Evolutionary conservation across 2,329 filamentous ascomycete genomes (phyloP), one percentile per base, ranked within the genome.

Genomic region (Pseudogymnoascus sp.): DNA sequence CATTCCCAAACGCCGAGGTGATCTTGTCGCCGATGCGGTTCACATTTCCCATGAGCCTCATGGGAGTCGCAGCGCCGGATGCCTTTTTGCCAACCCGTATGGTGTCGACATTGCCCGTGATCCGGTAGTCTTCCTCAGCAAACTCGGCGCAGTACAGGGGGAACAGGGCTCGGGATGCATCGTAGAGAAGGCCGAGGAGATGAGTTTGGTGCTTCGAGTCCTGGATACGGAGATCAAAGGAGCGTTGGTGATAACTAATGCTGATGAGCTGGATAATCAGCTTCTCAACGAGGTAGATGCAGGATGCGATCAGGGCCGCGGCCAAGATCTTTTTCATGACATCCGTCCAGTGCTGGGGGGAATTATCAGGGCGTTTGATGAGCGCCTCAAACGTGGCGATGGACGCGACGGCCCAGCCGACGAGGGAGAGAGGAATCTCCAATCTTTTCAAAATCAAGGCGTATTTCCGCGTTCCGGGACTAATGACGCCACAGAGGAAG

Each of bases 121-220:
- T 97, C 71, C 91, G 81, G 73, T 93, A 90, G 75, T 99, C 95
- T 74, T 97, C 95, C 23, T 97, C 90, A 17, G 83, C 81, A 70
- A 99, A 97, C 71, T 97, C 93, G 23, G 80, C 82, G 76, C 92
- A 96, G 78, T 96, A 96, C 77, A 92, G 89, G 26, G 95, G 95
- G 72, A 97, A 99, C 61, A 97, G 80, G 4, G 86, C 83, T 62
- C 92, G 84, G 2, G 93, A 97, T 19, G 93, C 92, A 68, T 97
- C 93, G 74, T 96, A 97, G 63, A 99, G 85, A 31, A 95, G 78
- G 17, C 90, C 87, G 1, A 99, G 80, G 2, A 97, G 83, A 71
- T 86, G 83, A 59, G 97, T 84, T 68, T 93, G 90, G 64, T 85
- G 88, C 79, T 99, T 97, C 23, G 92, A 96, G 44, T 91, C 87